Conservation (phyloP, 78 protist species). For the Blattamonas nauphoetae region DNA sequence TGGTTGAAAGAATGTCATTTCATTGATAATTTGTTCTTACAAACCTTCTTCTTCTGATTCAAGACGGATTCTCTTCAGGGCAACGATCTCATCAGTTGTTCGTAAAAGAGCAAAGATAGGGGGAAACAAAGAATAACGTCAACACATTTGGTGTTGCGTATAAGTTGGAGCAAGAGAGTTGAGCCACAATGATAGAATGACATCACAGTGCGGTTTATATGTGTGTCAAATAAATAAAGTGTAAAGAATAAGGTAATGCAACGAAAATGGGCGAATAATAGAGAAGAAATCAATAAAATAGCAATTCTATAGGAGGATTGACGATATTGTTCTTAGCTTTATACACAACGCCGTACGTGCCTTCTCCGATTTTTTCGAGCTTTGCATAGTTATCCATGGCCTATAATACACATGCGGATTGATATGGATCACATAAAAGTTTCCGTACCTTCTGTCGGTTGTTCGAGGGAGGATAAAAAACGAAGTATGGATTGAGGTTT, state of each 20-base stretch:
- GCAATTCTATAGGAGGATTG: no score
- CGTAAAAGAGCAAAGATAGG: neutral
- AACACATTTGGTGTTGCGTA: no score
- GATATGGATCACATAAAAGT: no score
- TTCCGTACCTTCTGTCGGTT: no score
- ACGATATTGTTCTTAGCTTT: conserved; percentile 18
- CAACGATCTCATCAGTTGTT: conserved; percentile 15
- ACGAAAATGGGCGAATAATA: neutral
- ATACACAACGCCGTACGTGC: conserved; percentile 43
- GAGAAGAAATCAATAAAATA: neutral
- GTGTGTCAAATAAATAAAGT: neutral
- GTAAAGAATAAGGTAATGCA: neutral
- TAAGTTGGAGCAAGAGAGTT: no score
- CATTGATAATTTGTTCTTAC: neutral
- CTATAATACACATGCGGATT: no score
- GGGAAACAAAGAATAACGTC: neutral
- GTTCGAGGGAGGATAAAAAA: no score
- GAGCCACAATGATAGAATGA: no score
- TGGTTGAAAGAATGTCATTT: neutral
- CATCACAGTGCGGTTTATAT: no score
- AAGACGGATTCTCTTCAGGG: conserved; percentile 45
- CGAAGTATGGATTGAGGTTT: no score
- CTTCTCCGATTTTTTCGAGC: conserved; percentile 34
- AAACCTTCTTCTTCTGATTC: conserved; percentile 68
- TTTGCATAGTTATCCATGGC: neutral